A percentile compares a stretch with the other conserved stretches of the same genome.
Evolutionary conservation across 495 filamentous ascomycete genomes (phyloP).

Genomic region (Neurospora hispaniola): DNA sequence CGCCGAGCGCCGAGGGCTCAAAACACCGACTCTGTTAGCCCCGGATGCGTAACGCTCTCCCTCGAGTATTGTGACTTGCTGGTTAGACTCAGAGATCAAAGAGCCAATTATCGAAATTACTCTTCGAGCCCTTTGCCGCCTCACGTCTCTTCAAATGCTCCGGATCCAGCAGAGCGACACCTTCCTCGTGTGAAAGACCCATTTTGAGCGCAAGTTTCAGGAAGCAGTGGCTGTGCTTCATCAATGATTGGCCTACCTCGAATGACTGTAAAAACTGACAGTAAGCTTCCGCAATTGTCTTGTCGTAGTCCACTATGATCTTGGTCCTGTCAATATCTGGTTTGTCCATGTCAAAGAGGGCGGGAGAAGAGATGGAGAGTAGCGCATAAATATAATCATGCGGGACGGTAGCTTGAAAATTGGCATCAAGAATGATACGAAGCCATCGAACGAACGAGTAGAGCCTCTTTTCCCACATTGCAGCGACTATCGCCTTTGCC

Average conservation of each 20-base stretch:
- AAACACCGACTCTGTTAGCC: not conserved
- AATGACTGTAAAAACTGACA: not conserved
- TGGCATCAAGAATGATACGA: fast-evolving
- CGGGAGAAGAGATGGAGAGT: not conserved
- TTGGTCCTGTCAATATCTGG: not conserved
- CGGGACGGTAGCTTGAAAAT: not conserved
- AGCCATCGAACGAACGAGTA: not conserved
- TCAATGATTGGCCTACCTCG: not conserved
- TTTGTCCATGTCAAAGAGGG: not conserved
- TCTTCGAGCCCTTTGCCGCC: no score
- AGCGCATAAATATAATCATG: not conserved
- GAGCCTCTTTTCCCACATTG: not conserved
- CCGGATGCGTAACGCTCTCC: not conserved
- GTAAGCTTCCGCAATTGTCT: not conserved
- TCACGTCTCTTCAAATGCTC: not conserved
- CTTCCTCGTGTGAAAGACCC: not conserved
- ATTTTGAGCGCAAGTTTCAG: not conserved
- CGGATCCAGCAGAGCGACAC: not conserved
- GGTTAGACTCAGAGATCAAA: not conserved
- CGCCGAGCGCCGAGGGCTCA: not conserved
- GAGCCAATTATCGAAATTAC: no score
- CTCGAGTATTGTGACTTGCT: not conserved
- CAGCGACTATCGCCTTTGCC: not conserved
- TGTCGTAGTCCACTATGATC: not conserved
- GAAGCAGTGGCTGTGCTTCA: not conserved